Percentiles rank a stretch among this genome's conserved stretches.
Evolutionary conservation across 495 filamentous ascomycete species (phyloP).

Genomic region (Neurospora pannonica): DNA sequence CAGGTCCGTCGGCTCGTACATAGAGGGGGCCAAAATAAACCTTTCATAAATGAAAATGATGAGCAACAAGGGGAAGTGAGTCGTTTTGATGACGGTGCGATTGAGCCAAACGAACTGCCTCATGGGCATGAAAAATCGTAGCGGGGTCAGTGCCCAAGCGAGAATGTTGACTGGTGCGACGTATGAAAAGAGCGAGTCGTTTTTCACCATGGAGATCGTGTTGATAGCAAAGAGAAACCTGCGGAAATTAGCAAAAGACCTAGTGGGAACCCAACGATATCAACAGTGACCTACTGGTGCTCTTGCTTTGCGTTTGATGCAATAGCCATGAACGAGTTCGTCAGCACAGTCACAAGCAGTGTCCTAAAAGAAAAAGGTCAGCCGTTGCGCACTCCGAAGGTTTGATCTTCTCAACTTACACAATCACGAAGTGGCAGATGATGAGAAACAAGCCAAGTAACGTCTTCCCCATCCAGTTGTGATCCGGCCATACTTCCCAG

Average conservation of each 20-base stretch:
- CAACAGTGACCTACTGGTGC: slow-evolving; percentile 50
- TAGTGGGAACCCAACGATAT: neutral
- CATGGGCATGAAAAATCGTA: slow-evolving; percentile 70
- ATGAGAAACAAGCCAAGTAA: slow-evolving; percentile 76
- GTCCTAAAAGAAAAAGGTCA: slow-evolving; percentile 35
- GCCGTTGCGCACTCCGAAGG: neutral
- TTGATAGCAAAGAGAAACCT: slow-evolving; percentile 86
- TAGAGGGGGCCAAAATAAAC: slow-evolving; percentile 53
- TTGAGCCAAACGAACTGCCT: slow-evolving; percentile 72
- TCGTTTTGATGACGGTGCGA: slow-evolving; percentile 76
- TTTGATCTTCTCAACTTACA: slow-evolving; percentile 30
- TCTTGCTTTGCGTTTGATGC: slow-evolving; percentile 87
- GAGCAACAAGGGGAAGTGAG: slow-evolving; percentile 78
- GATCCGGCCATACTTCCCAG: slow-evolving; percentile 62
- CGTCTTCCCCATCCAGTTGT: slow-evolving; percentile 64
- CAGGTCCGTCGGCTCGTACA: slow-evolving; percentile 70
- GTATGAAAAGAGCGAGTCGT: slow-evolving; percentile 86
- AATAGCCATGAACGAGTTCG: slow-evolving; percentile 89
- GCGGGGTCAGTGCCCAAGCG: slow-evolving; percentile 74
- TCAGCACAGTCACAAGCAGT: slow-evolving; percentile 84
- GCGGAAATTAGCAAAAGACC: neutral
- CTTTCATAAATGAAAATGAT: slow-evolving; percentile 82
- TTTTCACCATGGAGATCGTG: slow-evolving; percentile 93
- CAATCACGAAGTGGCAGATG: slow-evolving; percentile 89
- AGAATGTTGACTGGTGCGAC: slow-evolving; percentile 81